Evolutionary conservation across 768 basidiomycete genomes (phyloP), one percentile per base, ranked within the genome.

Genomic region (Pisolithus sp.): DNA sequence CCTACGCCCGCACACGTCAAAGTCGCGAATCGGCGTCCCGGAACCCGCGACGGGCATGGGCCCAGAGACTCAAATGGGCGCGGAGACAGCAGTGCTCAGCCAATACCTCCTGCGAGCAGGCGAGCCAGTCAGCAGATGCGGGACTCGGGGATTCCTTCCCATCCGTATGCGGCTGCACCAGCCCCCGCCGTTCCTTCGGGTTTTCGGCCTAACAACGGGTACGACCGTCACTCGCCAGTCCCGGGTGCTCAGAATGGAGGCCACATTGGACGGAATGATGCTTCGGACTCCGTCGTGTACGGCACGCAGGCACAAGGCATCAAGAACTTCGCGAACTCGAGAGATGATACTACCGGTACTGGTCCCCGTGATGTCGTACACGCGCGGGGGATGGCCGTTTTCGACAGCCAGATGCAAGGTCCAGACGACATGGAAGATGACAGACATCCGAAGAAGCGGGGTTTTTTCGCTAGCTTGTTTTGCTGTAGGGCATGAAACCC

Each of bases 131-230:
- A 86, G 61, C 80, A 78, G 48, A 78, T 78, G 49, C 72, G 77
- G 49, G 77, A 78, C 30, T 60, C 64, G 28, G 75, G 74, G 9
- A 73, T 84, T 38, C 69, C 76, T 18, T 71, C 82, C 28, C 88
- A 90, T 62, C 88, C 88, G 30, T 90, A 89, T 51, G 88, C 86
- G 8, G 73, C 78, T 34, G 79, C 82, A 7, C 79, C 83, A 6
- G 78, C 74, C 51, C 71, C 79, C 1, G 40, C 23, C 20, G 23
- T 41, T 34, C 43, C 43, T 7, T 76, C 72, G 40, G 80, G 77
- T 3, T 83, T 82, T 62, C 81, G 83, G 17, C 66, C 65, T 24
- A 68, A 70, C 36, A 66, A 67, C 53, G 64, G 68, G 50, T 86
- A 83, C 55, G 85, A 79, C 21, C 76, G 83, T 38, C 76, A 75